phyloP scores from a whole-genome alignment of 2,329 filamentous ascomycete species.

The Trichoderma oligosporum region DNA sequence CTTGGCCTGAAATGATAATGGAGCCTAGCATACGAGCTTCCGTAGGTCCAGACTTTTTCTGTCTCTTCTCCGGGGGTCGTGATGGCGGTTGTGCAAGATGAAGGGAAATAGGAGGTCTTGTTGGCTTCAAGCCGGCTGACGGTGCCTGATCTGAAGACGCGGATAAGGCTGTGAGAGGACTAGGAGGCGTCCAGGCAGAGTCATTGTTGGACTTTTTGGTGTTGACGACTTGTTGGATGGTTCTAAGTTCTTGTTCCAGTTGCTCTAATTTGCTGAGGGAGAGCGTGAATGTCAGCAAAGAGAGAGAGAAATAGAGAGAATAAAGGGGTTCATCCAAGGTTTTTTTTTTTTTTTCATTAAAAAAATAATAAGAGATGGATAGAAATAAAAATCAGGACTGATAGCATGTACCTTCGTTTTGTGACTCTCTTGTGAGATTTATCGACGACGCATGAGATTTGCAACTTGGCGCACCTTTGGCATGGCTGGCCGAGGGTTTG shows the following conservation, averaged over 20 bases:
- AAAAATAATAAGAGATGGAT: not conserved
- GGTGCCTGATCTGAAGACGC: constrained; percentile 24
- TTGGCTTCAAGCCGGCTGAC: constrained; percentile 16
- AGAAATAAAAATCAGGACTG: not conserved
- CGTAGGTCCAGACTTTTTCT: constrained; percentile 28
- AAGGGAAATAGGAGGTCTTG: constrained; percentile 19
- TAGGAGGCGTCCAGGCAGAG: constrained; percentile 29
- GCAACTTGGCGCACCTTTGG: constrained; percentile 43
- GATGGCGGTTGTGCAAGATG: constrained; percentile 28
- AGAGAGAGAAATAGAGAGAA: no score
- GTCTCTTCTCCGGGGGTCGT: constrained; percentile 23
- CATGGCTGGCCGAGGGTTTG: constrained; percentile 39
- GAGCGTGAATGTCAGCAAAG: not conserved
- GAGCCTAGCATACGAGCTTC: constrained; percentile 45
- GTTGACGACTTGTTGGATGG: constrained; percentile 51
- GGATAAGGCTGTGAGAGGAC: constrained; percentile 28
- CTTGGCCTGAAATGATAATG: constrained; percentile 47
- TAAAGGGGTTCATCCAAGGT: not conserved
- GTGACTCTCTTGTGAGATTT: constrained; percentile 47
- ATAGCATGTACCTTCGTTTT: constrained; percentile 37
- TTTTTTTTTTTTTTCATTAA: not conserved
- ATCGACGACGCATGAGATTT: constrained; percentile 44
- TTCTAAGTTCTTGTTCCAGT: constrained; percentile 51
- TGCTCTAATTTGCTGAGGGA: constrained; percentile 51
- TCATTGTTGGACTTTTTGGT: constrained; percentile 20